Evolutionary conservation across 371 early-diverging fungal genomes (phyloP).

Genomic region (Rhizomucor pusillus): DNA sequence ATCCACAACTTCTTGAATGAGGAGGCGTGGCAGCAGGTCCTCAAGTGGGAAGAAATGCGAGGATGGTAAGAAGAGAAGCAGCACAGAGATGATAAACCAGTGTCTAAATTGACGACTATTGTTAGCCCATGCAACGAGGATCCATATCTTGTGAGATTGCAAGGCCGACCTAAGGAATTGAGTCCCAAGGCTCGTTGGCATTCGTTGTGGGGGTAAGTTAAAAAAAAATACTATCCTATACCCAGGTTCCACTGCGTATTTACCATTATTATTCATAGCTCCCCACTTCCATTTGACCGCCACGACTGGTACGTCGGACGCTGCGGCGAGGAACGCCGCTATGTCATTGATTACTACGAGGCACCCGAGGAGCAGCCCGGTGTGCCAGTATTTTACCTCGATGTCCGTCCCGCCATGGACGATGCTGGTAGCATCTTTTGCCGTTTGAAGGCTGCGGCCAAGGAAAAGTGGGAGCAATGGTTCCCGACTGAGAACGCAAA

Average conservation of each 20-base stretch:
- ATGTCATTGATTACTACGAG: slow-evolving; percentile 79
- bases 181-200: slow-evolving; percentile 76
- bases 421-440: slow-evolving; percentile 59
- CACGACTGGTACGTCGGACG: slow-evolving; percentile 80
- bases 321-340: slow-evolving; percentile 70
- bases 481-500: slow-evolving; percentile 21
- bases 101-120: neutral
- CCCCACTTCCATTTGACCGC: slow-evolving; percentile 74
- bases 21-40: slow-evolving; percentile 89
- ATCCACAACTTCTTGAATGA: slow-evolving; percentile 98
- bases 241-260: neutral
- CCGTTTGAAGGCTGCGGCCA: slow-evolving; percentile 56
- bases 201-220: slow-evolving; percentile 53
- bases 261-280: slow-evolving; percentile 24
- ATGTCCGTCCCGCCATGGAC: slow-evolving; percentile 82
- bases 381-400: slow-evolving; percentile 76
- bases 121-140: slow-evolving; percentile 54
- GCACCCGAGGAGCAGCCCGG: slow-evolving; percentile 64
- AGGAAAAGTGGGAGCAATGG: slow-evolving; percentile 42
- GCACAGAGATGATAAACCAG: neutral
- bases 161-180: slow-evolving; percentile 76
- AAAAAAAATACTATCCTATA: neutral
- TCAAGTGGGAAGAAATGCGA: slow-evolving; percentile 87
- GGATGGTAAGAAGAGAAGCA: slow-evolving; percentile 51
- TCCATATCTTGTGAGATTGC: slow-evolving; percentile 74